Base-by-base conservation (phyloP, 140 eudicot species). In the Oenanthe javanica region DNA sequence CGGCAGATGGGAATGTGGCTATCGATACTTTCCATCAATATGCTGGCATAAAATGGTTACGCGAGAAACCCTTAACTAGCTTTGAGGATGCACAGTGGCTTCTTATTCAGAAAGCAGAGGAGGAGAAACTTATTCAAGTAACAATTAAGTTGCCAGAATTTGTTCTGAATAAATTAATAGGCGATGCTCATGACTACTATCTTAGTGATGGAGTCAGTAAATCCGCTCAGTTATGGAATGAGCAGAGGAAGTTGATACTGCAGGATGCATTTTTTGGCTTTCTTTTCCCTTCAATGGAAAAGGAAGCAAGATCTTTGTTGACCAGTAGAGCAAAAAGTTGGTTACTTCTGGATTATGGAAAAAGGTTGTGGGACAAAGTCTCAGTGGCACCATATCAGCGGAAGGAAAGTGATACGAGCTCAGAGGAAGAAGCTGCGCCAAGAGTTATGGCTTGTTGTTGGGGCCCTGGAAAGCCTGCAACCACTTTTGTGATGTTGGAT, bases 381-480 rank as follows among this genome's bases (percentile, higher is more conserved):
- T 89, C 99, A 23, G 91, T 91, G 67, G 88, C 86, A 50, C 96
- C 99, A 51, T 95, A 92, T 81, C 93, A 86, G 84, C 84, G 88
- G 50, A 92, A 88, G 75, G 97, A 89, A 42, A 85, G 77, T 79
- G 97, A 92, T 76, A 61, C 77, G 3, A 76, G 57, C 45, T 80
- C 96, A 7, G 97, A 92, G 72, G 94, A 89, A 84, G 97, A 95
- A 76, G 89, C 83, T 63, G 97, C 96, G 70, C 97, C 99, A 9
- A 88, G 97, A 77, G 97, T 95, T 77, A 91, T 95, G 98, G 98
- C 97, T 55, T 96, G 99, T 87, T 96, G 99, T 83, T 93, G 99
- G 99, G 99, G 99, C 72, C 94, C 97, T 1, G 99, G 99, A 77
- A 93, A 87, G 67, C 99, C 99, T 5, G 86, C 98, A 40, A 96